phyloP scores from a whole-genome alignment of 306 rosid genomes.

The Begonia masoniana region DNA sequence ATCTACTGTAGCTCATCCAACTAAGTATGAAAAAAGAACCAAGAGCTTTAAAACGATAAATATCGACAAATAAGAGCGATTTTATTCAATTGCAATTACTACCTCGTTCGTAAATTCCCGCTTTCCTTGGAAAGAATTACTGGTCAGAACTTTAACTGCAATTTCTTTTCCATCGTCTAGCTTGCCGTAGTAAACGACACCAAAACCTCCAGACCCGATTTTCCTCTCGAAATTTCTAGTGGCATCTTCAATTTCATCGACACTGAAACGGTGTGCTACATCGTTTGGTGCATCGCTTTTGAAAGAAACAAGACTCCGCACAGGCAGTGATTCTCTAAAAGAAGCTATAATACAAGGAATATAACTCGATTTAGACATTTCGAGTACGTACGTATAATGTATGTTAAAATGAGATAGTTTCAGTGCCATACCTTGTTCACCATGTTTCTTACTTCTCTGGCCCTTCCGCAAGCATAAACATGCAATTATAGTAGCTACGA shows the following conservation, averaged over 20 bases:
- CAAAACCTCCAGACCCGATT: constrained; percentile 94
- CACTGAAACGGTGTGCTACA: constrained; percentile 68
- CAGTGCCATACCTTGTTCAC: constrained; percentile 37
- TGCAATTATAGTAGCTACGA: constrained; percentile 52
- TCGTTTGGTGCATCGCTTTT: constrained; percentile 58
- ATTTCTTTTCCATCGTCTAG: constrained; percentile 75
- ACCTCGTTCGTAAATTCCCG: constrained; percentile 97
- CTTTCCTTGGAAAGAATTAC: constrained; percentile 85
- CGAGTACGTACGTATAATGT: constrained; percentile 6
- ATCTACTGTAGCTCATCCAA: too few species aligned
- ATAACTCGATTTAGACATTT: constrained; percentile 9
- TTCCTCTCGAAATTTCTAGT: constrained; percentile 63
- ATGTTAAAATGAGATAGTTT: neutral
- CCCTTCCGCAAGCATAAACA: constrained; percentile 45
- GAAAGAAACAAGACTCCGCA: constrained; percentile 37
- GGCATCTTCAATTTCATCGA: constrained; percentile 61
- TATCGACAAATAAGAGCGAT: too few species aligned
- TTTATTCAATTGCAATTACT: neutral
- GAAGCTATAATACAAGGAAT: constrained; percentile 30
- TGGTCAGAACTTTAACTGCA: constrained; percentile 77
- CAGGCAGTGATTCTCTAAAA: constrained; percentile 26
- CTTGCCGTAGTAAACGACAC: constrained; percentile 77
- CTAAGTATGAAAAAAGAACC: too few species aligned
- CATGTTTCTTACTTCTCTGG: constrained; percentile 19
- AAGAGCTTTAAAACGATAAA: too few species aligned